Percentiles rank a stretch among this genome's conserved stretches.
Conservation (phyloP, 208 protist species). For the Leishmania mexicana region DNA sequence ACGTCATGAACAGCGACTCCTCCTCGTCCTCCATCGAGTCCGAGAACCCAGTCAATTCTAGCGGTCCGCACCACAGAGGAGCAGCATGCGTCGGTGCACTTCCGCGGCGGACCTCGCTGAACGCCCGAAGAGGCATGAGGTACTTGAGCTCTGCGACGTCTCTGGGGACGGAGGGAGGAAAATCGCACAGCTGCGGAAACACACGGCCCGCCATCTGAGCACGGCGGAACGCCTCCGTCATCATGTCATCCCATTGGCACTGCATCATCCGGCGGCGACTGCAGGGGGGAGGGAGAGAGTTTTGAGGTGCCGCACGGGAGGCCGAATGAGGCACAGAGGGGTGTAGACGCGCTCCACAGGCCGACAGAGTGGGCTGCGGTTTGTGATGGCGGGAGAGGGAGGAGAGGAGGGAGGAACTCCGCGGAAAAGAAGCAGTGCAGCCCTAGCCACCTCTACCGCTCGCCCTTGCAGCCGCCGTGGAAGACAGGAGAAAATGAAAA, state of each 20-base stretch:
- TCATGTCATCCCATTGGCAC: conserved; percentile 12
- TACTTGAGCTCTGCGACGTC: conserved; percentile 50
- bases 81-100: neutral
- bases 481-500: neutral
- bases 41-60: conserved; percentile 21
- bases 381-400: neutral
- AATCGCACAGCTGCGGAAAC: conserved; percentile 53
- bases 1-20: conserved; percentile 15
- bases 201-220: conserved; percentile 67
- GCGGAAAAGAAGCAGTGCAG: neutral
- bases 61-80: conserved; percentile 6
- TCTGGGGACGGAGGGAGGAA: conserved; percentile 45
- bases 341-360: neutral
- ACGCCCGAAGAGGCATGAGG: conserved; percentile 37
- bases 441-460: neutral
- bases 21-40: neutral
- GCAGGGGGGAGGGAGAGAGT: neutral
- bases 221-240: conserved; percentile 66
- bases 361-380: neutral
- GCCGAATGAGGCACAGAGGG: neutral
- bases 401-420: neutral
- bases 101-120: neutral
- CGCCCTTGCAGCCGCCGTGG: neutral
- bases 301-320: neutral
- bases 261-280: neutral